These are phyloP conservation scores for Pseudocercospora macadamiae DNA, from an alignment of 2,329 filamentous ascomycete genomes.

Conservation along the genomic window DNA sequence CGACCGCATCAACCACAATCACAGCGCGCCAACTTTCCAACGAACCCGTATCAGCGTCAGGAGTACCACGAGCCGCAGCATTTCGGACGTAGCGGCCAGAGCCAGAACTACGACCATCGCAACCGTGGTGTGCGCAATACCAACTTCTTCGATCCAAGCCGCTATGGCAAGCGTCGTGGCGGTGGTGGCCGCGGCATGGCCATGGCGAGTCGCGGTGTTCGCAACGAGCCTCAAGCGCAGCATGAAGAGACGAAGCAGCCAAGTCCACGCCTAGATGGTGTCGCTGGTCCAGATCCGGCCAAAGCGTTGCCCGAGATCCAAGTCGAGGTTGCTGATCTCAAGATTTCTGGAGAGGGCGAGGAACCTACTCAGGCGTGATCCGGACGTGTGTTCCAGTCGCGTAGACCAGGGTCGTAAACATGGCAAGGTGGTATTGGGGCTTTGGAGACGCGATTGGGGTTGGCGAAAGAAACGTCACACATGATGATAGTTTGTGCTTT, in stretches of 20 bases:
- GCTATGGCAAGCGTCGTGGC: constrained; percentile 6
- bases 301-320: not conserved
- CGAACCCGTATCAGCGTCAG: not conserved
- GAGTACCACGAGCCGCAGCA: not conserved
- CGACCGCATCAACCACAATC: too few species aligned
- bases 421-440: too few species aligned
- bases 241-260: too few species aligned
- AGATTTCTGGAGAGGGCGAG: not conserved
- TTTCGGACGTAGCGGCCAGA: too few species aligned
- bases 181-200: not conserved
- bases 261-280: not conserved
- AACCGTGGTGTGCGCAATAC: not conserved
- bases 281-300: not conserved
- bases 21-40: too few species aligned
- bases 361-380: too few species aligned
- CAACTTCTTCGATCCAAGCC: not conserved
- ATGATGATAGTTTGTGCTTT: too few species aligned
- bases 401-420: too few species aligned
- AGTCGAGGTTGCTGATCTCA: not conserved
- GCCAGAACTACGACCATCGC: not conserved
- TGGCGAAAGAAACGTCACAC: too few species aligned
- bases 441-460: too few species aligned
- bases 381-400: too few species aligned
- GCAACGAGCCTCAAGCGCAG: not conserved
- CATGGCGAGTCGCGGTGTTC: not conserved